Base-by-base conservation (phyloP, 129 eudicot genomes). In the Mikania micrantha region DNA sequence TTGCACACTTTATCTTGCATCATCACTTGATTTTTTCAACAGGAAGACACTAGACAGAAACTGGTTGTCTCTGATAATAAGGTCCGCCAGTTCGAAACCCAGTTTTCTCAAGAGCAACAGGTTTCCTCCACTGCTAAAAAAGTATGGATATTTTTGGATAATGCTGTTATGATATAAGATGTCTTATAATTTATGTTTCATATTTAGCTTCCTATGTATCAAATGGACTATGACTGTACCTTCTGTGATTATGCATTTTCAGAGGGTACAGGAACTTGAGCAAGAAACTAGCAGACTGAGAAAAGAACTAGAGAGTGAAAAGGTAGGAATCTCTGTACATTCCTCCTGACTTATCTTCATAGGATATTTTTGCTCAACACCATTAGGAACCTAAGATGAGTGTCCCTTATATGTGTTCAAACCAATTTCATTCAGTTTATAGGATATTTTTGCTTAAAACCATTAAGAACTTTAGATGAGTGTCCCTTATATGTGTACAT, bases 1-100 rank as follows among this genome's bases (percentile, higher is more conserved):
- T 42, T n/a, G 35, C 3, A 72, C 60, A 25, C 38, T 24, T 9
- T 52, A 59, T 76, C 45, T 42, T 69, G 63, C 49, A 62, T 25
- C 13, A n/a, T 77, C 31, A 53, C 17, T 34, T 40, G 45, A n/a
- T 7, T 48, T 72, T 34, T 66, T 22, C 47, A 64, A 76, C 88
- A 93, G 96, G 92, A 89, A 79, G 96, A 89, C 50, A 83, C 88
- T 25, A 82, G 98, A 76, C 78, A 88, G 76, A 89, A 84, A 76
- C 68, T 88, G 77, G 95, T 86, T 45, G 53, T 59, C 25, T 84
- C 96, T 27, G 95, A 93, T 64, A 88, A 88, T 63, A 93, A 83
- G 77, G 88, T 86, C 45, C 92, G 98, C 41, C 98, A 79, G 76
- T 84, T 88, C 29, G 96, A 86, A 69, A 78, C 85, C 36, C 90